Percentiles rank a stretch among this genome's conserved stretches.
Conservation (phyloP, 768 basidiomycete genomes). For the Crucibulum laeve region DNA sequence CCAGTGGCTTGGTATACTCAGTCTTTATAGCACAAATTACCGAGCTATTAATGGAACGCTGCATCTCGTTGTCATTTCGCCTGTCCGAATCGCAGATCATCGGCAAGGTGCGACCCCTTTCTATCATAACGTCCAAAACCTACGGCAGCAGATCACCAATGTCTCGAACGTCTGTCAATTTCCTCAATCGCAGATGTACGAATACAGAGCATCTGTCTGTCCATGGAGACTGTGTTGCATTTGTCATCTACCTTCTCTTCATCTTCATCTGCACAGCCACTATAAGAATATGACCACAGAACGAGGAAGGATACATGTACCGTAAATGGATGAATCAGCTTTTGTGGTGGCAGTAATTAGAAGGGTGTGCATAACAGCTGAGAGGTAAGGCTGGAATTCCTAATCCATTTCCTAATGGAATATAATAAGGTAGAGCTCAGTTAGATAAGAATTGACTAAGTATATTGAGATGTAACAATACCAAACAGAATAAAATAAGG, state of each 20-base stretch:
- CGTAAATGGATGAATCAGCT: slow-evolving; percentile 71
- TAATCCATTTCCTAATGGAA: slow-evolving; percentile 83
- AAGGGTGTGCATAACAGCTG: slow-evolving; percentile 78
- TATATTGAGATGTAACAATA: too few relatives aligned
- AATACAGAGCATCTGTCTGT: slow-evolving; percentile 73
- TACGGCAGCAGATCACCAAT: slow-evolving; percentile 72
- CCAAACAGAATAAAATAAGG: too few relatives aligned
- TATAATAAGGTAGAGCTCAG: slow-evolving; percentile 78
- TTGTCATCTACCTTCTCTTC: slow-evolving; percentile 62
- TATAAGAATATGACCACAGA: slow-evolving; percentile 1
- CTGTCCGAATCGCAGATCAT: too few relatives aligned
- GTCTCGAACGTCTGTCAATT: slow-evolving; percentile 88
- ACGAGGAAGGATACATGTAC: slow-evolving; percentile 28
- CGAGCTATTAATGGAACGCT: too few relatives aligned
- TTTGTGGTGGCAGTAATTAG: slow-evolving; percentile 75
- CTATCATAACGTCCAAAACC: too few relatives aligned
- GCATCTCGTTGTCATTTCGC: too few relatives aligned
- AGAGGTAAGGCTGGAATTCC: slow-evolving; percentile 85
- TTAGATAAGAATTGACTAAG: too few relatives aligned
- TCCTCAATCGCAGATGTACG: slow-evolving; percentile 80
- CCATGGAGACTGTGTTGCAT: slow-evolving; percentile 75
- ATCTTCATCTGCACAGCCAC: slow-evolving; percentile 39
- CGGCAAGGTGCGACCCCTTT: too few relatives aligned
- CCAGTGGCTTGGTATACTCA: too few relatives aligned
- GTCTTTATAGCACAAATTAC: too few relatives aligned